Percentiles rank a stretch among this genome's conserved stretches.
Evolutionary conservation across 768 basidiomycete species (phyloP).

Genomic region (Amanita pallidorosea): DNA sequence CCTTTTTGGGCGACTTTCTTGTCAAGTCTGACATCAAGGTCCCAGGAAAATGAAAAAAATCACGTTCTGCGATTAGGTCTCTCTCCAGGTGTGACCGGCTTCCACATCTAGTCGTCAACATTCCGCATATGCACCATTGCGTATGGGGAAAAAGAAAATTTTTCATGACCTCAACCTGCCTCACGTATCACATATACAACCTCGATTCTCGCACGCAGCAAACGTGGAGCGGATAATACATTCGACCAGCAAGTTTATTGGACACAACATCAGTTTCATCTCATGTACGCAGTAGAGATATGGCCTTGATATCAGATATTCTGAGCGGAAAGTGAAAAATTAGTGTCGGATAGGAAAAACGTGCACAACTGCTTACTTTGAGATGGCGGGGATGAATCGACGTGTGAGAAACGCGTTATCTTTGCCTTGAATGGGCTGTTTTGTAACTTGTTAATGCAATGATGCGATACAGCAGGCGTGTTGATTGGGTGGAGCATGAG

Average conservation of each 20-base stretch:
- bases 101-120: background rate
- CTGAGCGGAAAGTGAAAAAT: background rate
- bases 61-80: background rate
- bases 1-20: background rate
- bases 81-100: background rate
- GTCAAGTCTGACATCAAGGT: background rate
- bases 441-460: background rate
- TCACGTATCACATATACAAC: background rate
- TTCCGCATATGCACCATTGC: background rate
- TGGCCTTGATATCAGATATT: background rate
- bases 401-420: slow-evolving; percentile 2
- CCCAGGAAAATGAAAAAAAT: too few relatives aligned
- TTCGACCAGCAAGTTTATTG: background rate
- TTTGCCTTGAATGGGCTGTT: background rate
- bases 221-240: background rate
- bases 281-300: background rate
- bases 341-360: background rate
- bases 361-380: slow-evolving; percentile 12
- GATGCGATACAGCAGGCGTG: background rate
- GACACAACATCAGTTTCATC: background rate
- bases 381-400: slow-evolving; percentile 12
- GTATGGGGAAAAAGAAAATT: background rate
- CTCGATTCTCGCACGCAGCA: background rate
- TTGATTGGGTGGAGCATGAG: background rate
- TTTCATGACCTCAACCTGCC: background rate